Percentiles rank a stretch among this genome's conserved stretches.
These are phyloP conservation scores for Penicillium riverlandense DNA, from an alignment of 495 filamentous ascomycete species.

Conservation along the genomic window DNA sequence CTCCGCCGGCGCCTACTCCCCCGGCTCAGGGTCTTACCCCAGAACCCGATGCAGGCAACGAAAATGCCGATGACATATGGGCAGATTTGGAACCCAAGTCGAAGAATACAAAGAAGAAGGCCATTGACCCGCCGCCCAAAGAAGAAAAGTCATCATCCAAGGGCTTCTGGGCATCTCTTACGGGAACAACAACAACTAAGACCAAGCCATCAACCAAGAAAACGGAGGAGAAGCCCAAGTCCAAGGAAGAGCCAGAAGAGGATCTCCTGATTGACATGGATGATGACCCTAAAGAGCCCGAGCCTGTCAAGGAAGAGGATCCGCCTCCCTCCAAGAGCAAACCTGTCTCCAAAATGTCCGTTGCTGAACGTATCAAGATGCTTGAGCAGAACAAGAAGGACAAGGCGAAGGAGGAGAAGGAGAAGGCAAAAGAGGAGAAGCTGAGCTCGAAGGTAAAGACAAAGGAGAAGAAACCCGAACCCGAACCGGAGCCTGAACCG, in stretches of 20 bases:
- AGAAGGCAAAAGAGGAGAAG: constrained; percentile 24
- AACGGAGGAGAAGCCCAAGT: constrained; percentile 13
- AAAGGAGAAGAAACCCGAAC: constrained; percentile 9
- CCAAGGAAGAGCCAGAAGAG: constrained; percentile 13
- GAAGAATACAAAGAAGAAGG: constrained; percentile 24
- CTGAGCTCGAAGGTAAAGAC: constrained; percentile 21
- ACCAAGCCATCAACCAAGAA: constrained; percentile 3
- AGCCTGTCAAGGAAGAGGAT: constrained; percentile 5
- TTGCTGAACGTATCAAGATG: constrained; percentile 41
- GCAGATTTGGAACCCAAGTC: constrained; percentile 28
- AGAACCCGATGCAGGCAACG: constrained; percentile 28
- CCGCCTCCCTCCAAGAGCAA: constrained; percentile 35
- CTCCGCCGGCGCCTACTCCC: constrained; percentile 45
- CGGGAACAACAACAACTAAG: constrained; percentile 27
- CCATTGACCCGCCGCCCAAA: constrained; percentile 25
- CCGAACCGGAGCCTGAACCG: constrained; percentile 15
- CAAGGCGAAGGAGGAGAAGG: constrained; percentile 27
- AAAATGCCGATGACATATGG: constrained; percentile 26
- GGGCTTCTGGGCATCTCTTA: constrained; percentile 41
- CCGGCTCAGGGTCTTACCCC: constrained; percentile 41
- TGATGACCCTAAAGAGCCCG: constrained; percentile 20
- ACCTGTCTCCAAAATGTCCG: constrained; percentile 31
- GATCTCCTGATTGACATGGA: constrained; percentile 26
- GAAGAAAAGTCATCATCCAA: constrained; percentile 24
- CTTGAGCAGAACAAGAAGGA: constrained; percentile 39